phyloP scores from a whole-genome alignment of 257 asterid species.

The Voacanga thouarsii region DNA sequence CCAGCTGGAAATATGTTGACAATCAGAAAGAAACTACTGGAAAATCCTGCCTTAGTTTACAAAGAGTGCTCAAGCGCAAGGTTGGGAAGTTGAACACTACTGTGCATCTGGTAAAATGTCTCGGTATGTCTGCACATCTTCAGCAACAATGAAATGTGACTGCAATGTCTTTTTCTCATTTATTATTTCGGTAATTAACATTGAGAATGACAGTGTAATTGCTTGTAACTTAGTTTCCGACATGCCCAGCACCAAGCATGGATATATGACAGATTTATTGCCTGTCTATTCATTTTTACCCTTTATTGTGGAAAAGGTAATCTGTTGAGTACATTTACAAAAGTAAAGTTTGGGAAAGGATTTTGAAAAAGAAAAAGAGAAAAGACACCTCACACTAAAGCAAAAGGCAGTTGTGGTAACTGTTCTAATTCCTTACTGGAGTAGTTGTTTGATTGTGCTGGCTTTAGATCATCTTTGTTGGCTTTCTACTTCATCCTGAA shows the following conservation, averaged over 20 bases:
- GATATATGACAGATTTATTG: slow-evolving; percentile 1
- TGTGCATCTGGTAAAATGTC: not conserved
- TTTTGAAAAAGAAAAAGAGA: slow-evolving; percentile 7
- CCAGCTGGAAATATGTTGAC: not conserved
- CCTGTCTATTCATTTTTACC: slow-evolving; percentile 1
- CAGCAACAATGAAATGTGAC: not conserved
- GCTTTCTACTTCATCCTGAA: slow-evolving; percentile 1
- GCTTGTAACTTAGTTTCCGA: slow-evolving; percentile 3
- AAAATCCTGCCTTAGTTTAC: too few relatives aligned
- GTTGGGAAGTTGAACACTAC: not conserved
- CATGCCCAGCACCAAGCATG: slow-evolving; percentile 4
- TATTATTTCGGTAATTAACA: not conserved
- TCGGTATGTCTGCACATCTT: not conserved
- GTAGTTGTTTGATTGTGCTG: not conserved
- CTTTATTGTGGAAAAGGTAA: slow-evolving; percentile 4
- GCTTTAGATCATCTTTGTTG: not conserved
- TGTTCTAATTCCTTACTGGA: slow-evolving; percentile 8
- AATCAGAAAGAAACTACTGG: not conserved
- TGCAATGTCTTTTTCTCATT: slow-evolving; percentile 1
- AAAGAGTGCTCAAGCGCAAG: not conserved
- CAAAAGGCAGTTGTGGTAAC: slow-evolving; percentile 8
- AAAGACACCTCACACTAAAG: slow-evolving; percentile 16
- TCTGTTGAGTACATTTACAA: slow-evolving; percentile 1
- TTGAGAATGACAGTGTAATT: slow-evolving; percentile 7
- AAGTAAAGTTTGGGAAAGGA: slow-evolving; percentile 16